Conservation (phyloP, 306 rosid species). For the Castanospermum australe region DNA sequence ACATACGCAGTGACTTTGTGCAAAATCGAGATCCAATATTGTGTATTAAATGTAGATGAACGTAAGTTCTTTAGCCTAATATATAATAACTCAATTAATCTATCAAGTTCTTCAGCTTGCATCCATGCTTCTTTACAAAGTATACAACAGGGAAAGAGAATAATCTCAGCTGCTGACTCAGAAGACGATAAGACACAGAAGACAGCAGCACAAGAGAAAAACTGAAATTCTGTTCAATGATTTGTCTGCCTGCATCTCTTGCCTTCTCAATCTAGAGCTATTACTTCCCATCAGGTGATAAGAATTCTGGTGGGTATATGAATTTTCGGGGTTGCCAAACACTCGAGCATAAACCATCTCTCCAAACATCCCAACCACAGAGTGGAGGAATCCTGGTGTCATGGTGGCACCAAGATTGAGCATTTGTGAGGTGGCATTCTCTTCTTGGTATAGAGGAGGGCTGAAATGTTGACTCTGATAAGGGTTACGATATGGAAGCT, state of each 20-base stretch:
- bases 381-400: conserved; percentile 50
- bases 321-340: conserved; percentile 63
- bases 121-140: conserved; percentile 33
- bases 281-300: conserved; percentile 46
- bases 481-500: conserved; percentile 74
- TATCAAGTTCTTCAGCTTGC: conserved; percentile 2
- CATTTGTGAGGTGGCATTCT: conserved; percentile 49
- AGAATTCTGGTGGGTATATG: conserved; percentile 53
- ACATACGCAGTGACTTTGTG: neutral
- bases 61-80: neutral
- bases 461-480: conserved; percentile 55
- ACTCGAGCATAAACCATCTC: conserved; percentile 72
- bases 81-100: neutral
- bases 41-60: neutral
- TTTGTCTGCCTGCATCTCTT: conserved; percentile 77
- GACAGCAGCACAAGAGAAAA: conserved; percentile 79
- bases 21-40: conserved; percentile 2
- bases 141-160: conserved; percentile 31
- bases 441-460: conserved; percentile 43
- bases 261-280: conserved; percentile 76
- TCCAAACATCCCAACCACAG: conserved; percentile 66
- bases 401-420: conserved; percentile 43
- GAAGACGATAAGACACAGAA: conserved; percentile 81
- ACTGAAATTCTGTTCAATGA: conserved; percentile 78
- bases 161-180: conserved; percentile 32